A percentile compares a stretch with the other conserved stretches of the same genome.
Conservation (phyloP, 768 basidiomycete species). For the Kwoniella europaea region DNA sequence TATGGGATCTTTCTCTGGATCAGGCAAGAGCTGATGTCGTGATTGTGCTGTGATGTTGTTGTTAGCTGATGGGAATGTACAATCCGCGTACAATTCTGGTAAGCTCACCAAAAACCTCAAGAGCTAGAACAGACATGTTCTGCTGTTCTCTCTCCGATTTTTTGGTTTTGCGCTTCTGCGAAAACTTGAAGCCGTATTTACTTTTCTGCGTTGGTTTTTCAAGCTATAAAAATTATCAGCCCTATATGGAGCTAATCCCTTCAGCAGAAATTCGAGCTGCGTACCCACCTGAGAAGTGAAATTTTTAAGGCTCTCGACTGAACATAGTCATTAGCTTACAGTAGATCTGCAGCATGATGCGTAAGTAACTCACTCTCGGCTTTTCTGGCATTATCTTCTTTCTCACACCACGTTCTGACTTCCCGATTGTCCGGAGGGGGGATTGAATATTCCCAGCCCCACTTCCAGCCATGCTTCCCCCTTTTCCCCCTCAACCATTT, state of each 20-base stretch:
- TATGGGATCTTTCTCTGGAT: conserved; percentile 71
- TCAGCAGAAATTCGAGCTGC: not conserved
- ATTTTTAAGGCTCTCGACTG: conserved; percentile 22
- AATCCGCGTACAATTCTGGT: not conserved
- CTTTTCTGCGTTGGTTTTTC: conserved; percentile 78
- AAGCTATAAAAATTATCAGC: conserved; percentile 60
- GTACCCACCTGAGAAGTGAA: conserved; percentile 23
- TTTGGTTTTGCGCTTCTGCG: conserved; percentile 62
- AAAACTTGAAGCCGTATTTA: conserved; percentile 70
- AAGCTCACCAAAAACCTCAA: conserved; percentile 81
- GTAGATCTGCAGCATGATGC: not conserved
- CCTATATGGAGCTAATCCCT: not conserved
- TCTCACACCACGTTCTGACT: conserved; percentile 65
- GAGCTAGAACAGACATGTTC: conserved; percentile 75
- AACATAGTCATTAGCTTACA: not conserved
- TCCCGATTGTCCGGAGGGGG: conserved; percentile 69
- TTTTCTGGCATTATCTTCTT: conserved; percentile 39
- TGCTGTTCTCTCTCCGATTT: conserved; percentile 66
- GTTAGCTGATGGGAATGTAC: too few species aligned
- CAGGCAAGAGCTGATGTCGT: conserved; percentile 66
- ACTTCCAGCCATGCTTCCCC: conserved; percentile 15
- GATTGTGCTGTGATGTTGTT: conserved; percentile 65
- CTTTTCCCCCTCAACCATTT: conserved; percentile 34
- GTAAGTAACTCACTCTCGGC: conserved; percentile 24
- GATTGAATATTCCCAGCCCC: conserved; percentile 79